These are phyloP conservation scores for Litchi chinensis DNA, from an alignment of 345 rosid species.

Conservation along the genomic window DNA sequence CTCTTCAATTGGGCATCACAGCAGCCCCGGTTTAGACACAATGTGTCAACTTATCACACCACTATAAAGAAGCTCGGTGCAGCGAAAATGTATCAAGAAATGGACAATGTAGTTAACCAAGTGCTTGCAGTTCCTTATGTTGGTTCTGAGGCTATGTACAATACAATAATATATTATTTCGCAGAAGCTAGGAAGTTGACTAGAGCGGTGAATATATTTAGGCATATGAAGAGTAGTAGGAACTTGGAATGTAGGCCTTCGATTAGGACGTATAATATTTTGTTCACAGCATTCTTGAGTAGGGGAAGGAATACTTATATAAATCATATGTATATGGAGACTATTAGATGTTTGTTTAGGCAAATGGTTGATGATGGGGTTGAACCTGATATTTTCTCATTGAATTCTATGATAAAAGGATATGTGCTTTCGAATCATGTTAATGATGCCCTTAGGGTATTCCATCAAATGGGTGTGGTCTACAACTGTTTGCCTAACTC, in stretches of 20 bases:
- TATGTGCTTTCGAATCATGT: conserved; percentile 86
- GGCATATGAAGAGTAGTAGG: conserved; percentile 60
- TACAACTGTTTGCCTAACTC: conserved; percentile 73
- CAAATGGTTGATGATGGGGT: conserved; percentile 83
- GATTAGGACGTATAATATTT: conserved; percentile 70
- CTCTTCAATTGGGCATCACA: conserved; percentile 84
- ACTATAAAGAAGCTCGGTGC: conserved; percentile 81
- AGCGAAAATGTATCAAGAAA: conserved; percentile 78
- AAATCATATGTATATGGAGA: conserved; percentile 81
- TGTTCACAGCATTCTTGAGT: conserved; percentile 76
- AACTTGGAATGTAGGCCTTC: conserved; percentile 75
- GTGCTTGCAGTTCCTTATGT: conserved; percentile 60
- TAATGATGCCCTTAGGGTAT: conserved; percentile 87
- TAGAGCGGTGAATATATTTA: conserved; percentile 85
- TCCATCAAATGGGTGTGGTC: conserved; percentile 84
- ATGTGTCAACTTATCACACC: conserved; percentile 58
- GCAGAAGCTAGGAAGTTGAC: conserved; percentile 76
- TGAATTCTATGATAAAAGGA: conserved; percentile 83
- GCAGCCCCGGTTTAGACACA: conserved; percentile 76
- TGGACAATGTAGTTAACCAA: conserved; percentile 85
- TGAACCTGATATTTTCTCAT: conserved; percentile 68
- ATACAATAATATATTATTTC: conserved; percentile 70
- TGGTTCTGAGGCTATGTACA: conserved; percentile 75
- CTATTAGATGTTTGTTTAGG: conserved; percentile 69
- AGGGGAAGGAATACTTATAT: conserved; percentile 71